Base-by-base conservation (phyloP, 345 rosid species). In the Aquilaria malaccensis region DNA sequence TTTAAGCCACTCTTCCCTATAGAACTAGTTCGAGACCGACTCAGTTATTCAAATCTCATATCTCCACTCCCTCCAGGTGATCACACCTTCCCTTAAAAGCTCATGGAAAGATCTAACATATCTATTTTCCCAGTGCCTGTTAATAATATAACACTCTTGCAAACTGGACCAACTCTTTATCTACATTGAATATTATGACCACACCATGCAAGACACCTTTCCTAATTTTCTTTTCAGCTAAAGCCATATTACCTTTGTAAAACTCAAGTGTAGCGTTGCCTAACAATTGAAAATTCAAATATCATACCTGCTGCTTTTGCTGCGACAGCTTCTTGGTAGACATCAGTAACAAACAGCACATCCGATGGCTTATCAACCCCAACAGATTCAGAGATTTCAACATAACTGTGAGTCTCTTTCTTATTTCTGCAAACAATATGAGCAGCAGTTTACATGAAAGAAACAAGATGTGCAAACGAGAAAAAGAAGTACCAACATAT, bases 281-380 rank as follows among this genome's bases (percentile, higher is more conserved):
- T 30, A 33, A 59, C 52, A 13, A 49, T n/a, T 15, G 29, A 53
- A 61, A 51, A 7, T 61, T n/a, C 10, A 48, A 13, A 33, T 11
- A 11, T 33, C 59, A 62, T 79, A 88, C 96, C 96, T 81, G 98
- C 94, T 13, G 79, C 81, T 75, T 79, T 83, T 63, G 98, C 96
- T 59, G 98, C 99, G 11, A 67, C 67, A 50, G 96, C 97, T 86
- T 95, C 99, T 83, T 82, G 96, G 68, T 80, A 60, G 60, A 91
- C 80, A 79, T 91, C 96, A 0, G 97, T 95, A 14, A 91, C 71
- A 71, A 95, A 88, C 22, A 88, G 68, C 60, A 95, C 76, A 64
- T 95, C 87, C 41, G 91, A 82, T 58, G 96, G 89, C 56, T 83
- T 76, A 76, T 95, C 86, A 53, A 88, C 98, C 76, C 97, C 97